These are phyloP conservation scores for Dendrocalamus sinicus DNA, from an alignment of 176 grass and related monocot species.

Conservation along the genomic window DNA sequence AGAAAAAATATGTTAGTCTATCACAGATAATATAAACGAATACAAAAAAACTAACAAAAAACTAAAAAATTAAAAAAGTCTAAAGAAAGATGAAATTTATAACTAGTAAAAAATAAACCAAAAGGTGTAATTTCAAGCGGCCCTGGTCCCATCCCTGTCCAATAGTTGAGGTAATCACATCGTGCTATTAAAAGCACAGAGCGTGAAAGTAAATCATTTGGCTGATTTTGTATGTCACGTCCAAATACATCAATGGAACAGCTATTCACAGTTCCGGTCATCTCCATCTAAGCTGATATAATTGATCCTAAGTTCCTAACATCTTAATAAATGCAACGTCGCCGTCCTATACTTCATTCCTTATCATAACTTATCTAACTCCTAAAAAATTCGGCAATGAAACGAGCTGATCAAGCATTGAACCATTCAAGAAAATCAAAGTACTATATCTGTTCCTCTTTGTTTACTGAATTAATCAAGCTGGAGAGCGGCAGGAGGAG, in stretches of 20 bases:
- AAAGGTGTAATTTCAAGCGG: too few relatives aligned
- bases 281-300: slow-evolving; percentile 14
- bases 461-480: background rate
- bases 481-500: background rate
- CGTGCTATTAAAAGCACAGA: slow-evolving; percentile 3
- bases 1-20: too few relatives aligned
- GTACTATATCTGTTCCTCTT: background rate
- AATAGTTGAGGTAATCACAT: slow-evolving; percentile 22
- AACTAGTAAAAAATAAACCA: too few relatives aligned
- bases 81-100: too few relatives aligned
- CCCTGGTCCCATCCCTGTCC: background rate
- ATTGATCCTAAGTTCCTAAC: background rate
- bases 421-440: background rate
- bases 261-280: background rate
- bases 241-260: background rate
- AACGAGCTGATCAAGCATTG: background rate
- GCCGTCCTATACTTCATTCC: background rate
- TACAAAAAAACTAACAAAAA: too few relatives aligned
- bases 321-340: background rate
- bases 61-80: too few relatives aligned
- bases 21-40: too few relatives aligned
- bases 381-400: background rate
- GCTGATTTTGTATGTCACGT: background rate
- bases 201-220: background rate
- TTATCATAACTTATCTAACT: slow-evolving; percentile 26